Evolutionary conservation across 495 filamentous ascomycete species (phyloP), one percentile per base, ranked within the genome.

Genomic region (Coniosporium apollinis): DNA sequence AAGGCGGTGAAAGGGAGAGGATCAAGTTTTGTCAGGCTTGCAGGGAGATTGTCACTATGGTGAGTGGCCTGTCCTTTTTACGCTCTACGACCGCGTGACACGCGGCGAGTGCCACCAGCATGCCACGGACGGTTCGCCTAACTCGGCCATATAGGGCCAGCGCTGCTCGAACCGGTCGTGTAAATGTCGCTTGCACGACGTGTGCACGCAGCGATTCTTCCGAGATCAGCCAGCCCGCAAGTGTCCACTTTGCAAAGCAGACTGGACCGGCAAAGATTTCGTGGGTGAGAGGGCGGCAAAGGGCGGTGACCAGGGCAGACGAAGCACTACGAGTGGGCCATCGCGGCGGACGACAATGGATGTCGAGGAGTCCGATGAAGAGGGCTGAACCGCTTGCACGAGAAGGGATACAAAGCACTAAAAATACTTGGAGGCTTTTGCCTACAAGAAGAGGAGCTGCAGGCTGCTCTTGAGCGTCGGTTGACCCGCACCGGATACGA

Each of bases 21-120:
- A 79, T 97, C 51, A 92, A 89, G 69, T 70, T 74, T 39, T 97
- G 89, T 57, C 67, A 75, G 51, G 82, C 79, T 2, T 97, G 89
- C 54, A 81, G 72, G 56, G 85, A 94, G 54, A 79, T 96, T 37
- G 69, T 94, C 38, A 96, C 85, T 5, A 59, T 81, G 41, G 72
- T 72, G 46, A 51, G 68, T 64, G 33, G n/a, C 28, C 6, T 20
- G 10, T 11, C 8, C 20, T 34, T 28, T 14, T 16, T 37, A 29
- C 9, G 21, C 28, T 15, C 33, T 36, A 43, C 38, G 10, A 11
- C 6, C 45, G 39, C 34, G 22, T 18, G 19, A 19, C 17, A 31
- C 36, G 30, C n/a, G 1, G 34, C 13, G 13, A 10, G 7, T 20
- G 38, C 29, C 30, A 43, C n/a, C 18, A 15, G 5, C 5, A 13